Evolutionary conservation across 2,329 filamentous ascomycete genomes (phyloP), one percentile per base, ranked within the genome.

Genomic region (Huntiella omanensis): DNA sequence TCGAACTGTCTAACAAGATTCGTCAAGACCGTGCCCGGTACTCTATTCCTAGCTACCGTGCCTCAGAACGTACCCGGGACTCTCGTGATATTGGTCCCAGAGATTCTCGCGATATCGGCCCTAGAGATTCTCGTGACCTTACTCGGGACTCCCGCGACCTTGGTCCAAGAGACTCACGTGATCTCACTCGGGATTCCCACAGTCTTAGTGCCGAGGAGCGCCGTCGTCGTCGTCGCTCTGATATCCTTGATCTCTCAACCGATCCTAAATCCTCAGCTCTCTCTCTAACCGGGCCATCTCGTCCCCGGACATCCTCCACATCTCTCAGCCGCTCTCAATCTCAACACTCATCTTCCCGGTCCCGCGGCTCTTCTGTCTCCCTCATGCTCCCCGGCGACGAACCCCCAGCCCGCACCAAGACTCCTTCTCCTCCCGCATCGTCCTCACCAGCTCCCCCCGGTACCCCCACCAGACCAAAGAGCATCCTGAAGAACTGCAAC

Each of bases 401-500:
- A 3, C 40, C 46, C 17, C 22, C 42, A 4, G 38, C 42, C 10
- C 36, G 33, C 16, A 39, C 41, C 12, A 48, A 44, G n/a, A 43
- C 45, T 4, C 19, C 40, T 10, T 35, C 47, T 19, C 42, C 43
- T 16, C 42, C 47, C 5, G 40, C 36, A 6, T 49, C 46, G 10
- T 45, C 37, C n/a, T 33, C 35, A 5, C 33, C 19, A 6, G 39
- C 22, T 19, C 19, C 16, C 6, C 34, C 47, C 19, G 10, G 32
- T 2, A 41, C 47, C 2, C 47, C 47, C 41, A 45, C 47, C 8
- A 33, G 47, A 3, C 73, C 72, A 1, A 75, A 74, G 53, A 67
- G 71, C 4, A 76, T 76, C n/a, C 60, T 76, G 13, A 76, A 76
- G 61, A 76, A 76, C 55, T 68, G 65, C 53, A 72, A 73, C 50